Conservation (phyloP, 805 yeast genomes). For the Maudiozyma serrabonitensis region DNA sequence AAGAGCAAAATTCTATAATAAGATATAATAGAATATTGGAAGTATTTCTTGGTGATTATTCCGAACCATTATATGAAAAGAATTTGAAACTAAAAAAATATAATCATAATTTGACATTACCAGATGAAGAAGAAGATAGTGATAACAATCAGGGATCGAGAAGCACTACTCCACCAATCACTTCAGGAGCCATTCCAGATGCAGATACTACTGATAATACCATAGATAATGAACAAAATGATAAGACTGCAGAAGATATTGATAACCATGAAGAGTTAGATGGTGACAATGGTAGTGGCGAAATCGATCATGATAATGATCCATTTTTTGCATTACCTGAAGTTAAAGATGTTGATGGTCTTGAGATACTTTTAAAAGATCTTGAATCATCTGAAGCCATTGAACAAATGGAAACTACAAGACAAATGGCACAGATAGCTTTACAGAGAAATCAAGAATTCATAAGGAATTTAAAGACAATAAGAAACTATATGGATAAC, state of each 20-base stretch:
- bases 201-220: neutral
- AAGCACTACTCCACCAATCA: neutral
- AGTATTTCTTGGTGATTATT: constrained; percentile 80
- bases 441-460: constrained; percentile 82
- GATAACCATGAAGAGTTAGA: constrained; percentile 8
- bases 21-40: constrained; percentile 63
- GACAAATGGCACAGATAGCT: constrained; percentile 68
- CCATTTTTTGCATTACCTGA: constrained; percentile 60
- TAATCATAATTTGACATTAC: constrained; percentile 46
- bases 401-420: constrained; percentile 55
- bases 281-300: neutral
- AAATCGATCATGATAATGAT: constrained; percentile 32
- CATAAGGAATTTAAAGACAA: constrained; percentile 61
- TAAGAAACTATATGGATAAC: constrained; percentile 66
- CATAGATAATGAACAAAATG: constrained; percentile 7
- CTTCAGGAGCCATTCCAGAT: neutral
- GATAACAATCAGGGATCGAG: constrained; percentile 5
- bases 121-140: constrained; percentile 19
- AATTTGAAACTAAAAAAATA: constrained; percentile 58
- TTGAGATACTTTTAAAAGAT: constrained; percentile 3
- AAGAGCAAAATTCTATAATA: constrained; percentile 71
- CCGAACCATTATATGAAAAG: constrained; percentile 53
- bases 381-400: constrained; percentile 15
- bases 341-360: constrained; percentile 11
- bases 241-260: constrained; percentile 1